Base-by-base conservation (phyloP, 106 monocot genomes). In the Posidonia australis region DNA sequence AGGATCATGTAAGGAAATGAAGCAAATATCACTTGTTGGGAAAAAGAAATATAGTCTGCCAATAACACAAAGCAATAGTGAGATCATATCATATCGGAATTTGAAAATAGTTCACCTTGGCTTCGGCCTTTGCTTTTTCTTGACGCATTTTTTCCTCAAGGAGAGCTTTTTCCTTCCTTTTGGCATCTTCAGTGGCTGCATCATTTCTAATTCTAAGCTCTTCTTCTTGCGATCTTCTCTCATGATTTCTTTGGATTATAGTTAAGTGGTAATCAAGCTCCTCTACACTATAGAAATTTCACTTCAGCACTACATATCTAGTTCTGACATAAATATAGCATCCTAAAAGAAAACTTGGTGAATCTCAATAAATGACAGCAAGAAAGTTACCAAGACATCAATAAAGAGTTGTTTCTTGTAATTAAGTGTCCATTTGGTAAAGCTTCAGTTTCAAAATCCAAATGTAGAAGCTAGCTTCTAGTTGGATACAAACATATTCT, bases 151-250 rank as follows among this genome's bases (percentile, higher is more conserved):
- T 82, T 73, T 89, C 93, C 25, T 94, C 93, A 46, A 71, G 65
- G 23, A 84, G 42, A 26, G 86, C 82, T 64, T 74, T 85, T 64
- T 88, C 84, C 68, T 70, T 88, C 31, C 72, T 83, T 78, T 74
- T 84, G 13, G 81, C 81, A 71, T 86, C 94, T 76, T 89, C 86
- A 77, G 86, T 46, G 54, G 85, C 82, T 46, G 89, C 94, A 74
- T 86, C 94, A 70, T 89, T 81, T 82, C 74, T 84, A 76, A 94
- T 86, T 80, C 80, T 70, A 44, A 79, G 70, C 60, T 94, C 94
- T 66, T 83, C 90, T 58, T 85, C 84, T 61, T 78, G 86, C 13
- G 84, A 94, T 78, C 80, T 86, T 70, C 90, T 79, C 72, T 86
- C 82, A 74, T 94, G 90, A 74, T 86, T 79, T 64, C 82, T 84